These are phyloP conservation scores for Yarrowia hollandica DNA, from an alignment of 805 yeast species.

Conservation along the genomic window DNA sequence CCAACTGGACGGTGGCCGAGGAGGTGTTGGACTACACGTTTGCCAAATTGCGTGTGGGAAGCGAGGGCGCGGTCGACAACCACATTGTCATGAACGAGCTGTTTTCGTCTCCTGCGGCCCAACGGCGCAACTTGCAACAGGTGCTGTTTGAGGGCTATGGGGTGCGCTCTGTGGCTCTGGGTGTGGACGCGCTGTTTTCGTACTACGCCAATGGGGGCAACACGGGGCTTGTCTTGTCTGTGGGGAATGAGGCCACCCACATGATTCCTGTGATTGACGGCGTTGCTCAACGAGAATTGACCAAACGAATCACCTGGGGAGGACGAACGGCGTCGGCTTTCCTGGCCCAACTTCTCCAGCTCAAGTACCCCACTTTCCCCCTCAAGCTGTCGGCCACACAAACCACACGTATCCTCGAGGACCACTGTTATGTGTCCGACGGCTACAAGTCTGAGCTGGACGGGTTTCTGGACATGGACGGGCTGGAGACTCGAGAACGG, in stretches of 20 bases:
- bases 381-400: constrained; percentile 64
- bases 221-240: constrained; percentile 72
- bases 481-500: constrained; percentile 66
- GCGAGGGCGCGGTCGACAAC: constrained; percentile 59
- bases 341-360: constrained; percentile 54
- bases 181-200: constrained; percentile 80
- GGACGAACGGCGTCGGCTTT: constrained; percentile 72
- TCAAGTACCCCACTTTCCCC: constrained; percentile 90
- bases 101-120: constrained; percentile 66
- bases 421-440: constrained; percentile 73
- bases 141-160: constrained; percentile 80
- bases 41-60: constrained; percentile 68
- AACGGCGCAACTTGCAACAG: constrained; percentile 75
- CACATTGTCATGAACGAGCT: constrained; percentile 83
- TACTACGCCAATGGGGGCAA: constrained; percentile 56
- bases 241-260: constrained; percentile 81
- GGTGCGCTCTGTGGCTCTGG: constrained; percentile 72
- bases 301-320: constrained; percentile 90
- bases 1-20: constrained; percentile 93
- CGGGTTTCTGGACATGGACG: constrained; percentile 57
- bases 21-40: constrained; percentile 80
- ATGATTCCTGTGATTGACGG: constrained; percentile 80
- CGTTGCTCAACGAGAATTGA: constrained; percentile 59
- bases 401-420: constrained; percentile 64
- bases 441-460: constrained; percentile 67